Conservation (phyloP, 2,329 filamentous ascomycete genomes). For the Diplocarpon rosae region DNA sequence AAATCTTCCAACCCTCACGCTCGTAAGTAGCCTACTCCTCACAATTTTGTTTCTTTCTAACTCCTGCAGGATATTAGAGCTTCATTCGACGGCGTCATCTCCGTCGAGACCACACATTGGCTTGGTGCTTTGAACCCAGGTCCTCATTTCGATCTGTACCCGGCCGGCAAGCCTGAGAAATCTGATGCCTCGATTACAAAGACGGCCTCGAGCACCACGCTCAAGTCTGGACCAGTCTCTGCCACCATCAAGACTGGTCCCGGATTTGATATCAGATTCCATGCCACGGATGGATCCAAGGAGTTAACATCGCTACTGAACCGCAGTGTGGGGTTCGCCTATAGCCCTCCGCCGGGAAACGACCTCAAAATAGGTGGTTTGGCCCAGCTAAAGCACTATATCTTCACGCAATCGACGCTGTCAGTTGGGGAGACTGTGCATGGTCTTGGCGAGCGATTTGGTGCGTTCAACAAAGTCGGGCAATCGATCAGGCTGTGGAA, state of each 20-base stretch:
- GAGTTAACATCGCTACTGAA: conserved; percentile 42
- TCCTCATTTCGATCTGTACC: conserved; percentile 48
- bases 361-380: conserved; percentile 44
- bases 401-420: conserved; percentile 45
- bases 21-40: conserved; percentile 28
- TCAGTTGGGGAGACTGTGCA: conserved; percentile 56
- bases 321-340: conserved; percentile 47
- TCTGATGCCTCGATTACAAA: conserved; percentile 31
- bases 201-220: conserved; percentile 34
- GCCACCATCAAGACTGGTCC: conserved; percentile 40
- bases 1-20: conserved; percentile 42
- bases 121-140: conserved; percentile 39
- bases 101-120: conserved; percentile 48
- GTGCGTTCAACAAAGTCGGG: conserved; percentile 65
- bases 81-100: conserved; percentile 47
- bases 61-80: conserved; percentile 40
- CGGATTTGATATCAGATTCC: conserved; percentile 45
- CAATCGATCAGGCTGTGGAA: conserved; percentile 58
- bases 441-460: conserved; percentile 67
- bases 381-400: conserved; percentile 41
- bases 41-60: conserved; percentile 1
- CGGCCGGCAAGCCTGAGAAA: conserved; percentile 36
- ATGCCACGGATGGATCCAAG: conserved; percentile 37
- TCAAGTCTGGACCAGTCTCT: conserved; percentile 40
- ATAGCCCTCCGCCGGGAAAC: conserved; percentile 40